phyloP scores from a whole-genome alignment of 352 stramenopile species.

The Phytophthora pseudosyringae region DNA sequence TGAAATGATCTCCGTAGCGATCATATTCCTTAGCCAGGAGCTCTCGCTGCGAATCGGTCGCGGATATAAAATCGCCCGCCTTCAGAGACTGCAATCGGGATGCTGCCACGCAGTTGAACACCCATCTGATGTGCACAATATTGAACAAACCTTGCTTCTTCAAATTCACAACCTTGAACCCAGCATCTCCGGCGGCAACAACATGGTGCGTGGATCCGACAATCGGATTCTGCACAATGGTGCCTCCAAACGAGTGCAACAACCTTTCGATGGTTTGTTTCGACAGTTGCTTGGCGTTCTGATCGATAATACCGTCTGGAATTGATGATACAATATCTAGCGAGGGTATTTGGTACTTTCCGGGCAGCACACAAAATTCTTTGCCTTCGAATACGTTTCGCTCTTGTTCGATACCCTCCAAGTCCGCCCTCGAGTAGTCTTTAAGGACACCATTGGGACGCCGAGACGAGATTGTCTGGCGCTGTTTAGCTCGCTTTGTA shows the following conservation, averaged over 20 bases:
- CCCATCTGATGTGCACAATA: conserved; percentile 70
- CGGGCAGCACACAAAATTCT: conserved; percentile 83
- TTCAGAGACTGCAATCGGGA: conserved; percentile 48
- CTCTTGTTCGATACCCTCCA: conserved; percentile 61
- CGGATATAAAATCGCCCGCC: conserved; percentile 73
- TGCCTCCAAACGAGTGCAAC: conserved; percentile 68
- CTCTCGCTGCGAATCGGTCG: conserved; percentile 58
- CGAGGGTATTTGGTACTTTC: conserved; percentile 60
- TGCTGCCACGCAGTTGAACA: conserved; percentile 51
- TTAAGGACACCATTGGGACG: conserved; percentile 52
- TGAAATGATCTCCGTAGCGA: conserved; percentile 77
- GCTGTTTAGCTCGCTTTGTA: conserved; percentile 53
- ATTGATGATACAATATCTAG: conserved; percentile 23
- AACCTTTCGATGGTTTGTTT: conserved; percentile 85
- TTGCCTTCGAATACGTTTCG: conserved; percentile 70
- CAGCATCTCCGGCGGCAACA: conserved; percentile 60
- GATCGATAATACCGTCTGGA: conserved; percentile 42
- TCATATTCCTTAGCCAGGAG: conserved; percentile 77
- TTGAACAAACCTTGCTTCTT: conserved; percentile 85
- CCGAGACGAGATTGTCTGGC: conserved; percentile 19
- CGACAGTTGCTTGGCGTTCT: conserved; percentile 45
- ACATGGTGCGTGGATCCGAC: conserved; percentile 67
- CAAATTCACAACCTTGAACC: conserved; percentile 82
- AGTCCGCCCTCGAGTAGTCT: conserved; percentile 66
- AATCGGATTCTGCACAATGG: conserved; percentile 83